phyloP scores from a whole-genome alignment of 1,284 basidiomycete species.

The Cryptococcus sp. region DNA sequence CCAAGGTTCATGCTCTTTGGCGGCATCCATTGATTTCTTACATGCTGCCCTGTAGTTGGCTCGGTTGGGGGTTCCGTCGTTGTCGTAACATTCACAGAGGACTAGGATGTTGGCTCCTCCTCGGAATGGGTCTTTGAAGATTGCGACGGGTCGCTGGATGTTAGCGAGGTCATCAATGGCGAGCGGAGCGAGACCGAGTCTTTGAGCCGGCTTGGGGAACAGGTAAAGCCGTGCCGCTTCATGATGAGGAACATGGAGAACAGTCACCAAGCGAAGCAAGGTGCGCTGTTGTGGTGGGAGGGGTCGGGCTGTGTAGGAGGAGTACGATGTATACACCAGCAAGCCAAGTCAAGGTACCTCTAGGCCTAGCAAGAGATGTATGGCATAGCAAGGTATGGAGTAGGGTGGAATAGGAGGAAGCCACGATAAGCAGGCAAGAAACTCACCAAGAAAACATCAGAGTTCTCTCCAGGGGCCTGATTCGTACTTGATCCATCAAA shows the following conservation, averaged over 20 bases:
- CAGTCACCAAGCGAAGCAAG: too few species aligned
- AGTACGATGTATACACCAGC: too few species aligned
- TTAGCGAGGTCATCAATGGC: slow-evolving; percentile 3
- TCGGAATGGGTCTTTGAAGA: slow-evolving; percentile 99
- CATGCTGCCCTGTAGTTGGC: slow-evolving; percentile 91
- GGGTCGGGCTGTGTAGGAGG: too few species aligned
- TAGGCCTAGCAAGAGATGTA: too few species aligned
- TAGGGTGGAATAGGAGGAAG: background rate
- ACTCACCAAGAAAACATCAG: slow-evolving; percentile 83
- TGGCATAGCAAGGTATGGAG: too few species aligned
- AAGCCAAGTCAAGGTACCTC: background rate
- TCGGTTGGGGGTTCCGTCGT: slow-evolving; percentile 95
- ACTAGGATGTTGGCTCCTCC: slow-evolving; percentile 97
- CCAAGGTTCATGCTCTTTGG: slow-evolving; percentile 78
- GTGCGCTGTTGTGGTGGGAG: too few species aligned
- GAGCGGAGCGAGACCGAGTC: too few species aligned
- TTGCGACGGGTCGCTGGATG: slow-evolving; percentile 73
- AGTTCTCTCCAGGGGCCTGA: slow-evolving; percentile 91
- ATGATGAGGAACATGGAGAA: too few species aligned
- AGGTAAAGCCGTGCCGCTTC: too few species aligned
- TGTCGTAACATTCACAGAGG: slow-evolving; percentile 97
- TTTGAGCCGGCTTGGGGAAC: too few species aligned
- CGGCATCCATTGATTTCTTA: slow-evolving; percentile 88
- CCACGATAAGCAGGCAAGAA: background rate
- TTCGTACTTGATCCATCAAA: slow-evolving; percentile 98